Conservation (phyloP, 208 protist genomes). For the Vickermania ingenoplastis region DNA sequence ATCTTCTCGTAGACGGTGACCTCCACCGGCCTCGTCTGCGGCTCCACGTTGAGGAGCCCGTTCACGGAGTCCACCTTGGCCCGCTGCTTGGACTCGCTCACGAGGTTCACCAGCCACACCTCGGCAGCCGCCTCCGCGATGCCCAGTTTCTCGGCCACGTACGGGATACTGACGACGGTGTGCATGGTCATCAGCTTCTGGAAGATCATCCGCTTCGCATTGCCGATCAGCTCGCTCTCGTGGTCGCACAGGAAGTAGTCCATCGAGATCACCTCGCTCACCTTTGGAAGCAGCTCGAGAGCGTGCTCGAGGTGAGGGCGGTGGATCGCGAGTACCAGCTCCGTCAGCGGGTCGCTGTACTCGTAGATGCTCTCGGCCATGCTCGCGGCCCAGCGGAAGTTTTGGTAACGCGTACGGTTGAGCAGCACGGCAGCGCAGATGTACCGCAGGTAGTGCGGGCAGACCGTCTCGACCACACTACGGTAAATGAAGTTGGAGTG, state of each 20-base stretch:
- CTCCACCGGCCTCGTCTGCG: slow-evolving; percentile 64
- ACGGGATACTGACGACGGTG: slow-evolving; percentile 75
- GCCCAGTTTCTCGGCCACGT: slow-evolving; percentile 71
- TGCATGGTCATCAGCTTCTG: slow-evolving; percentile 79
- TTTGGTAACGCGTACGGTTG: slow-evolving; percentile 58
- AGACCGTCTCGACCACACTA: slow-evolving; percentile 77
- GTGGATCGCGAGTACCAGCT: slow-evolving; percentile 62
- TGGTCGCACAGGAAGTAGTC: slow-evolving; percentile 84
- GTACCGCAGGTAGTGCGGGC: slow-evolving; percentile 87
- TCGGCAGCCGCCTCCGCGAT: slow-evolving; percentile 67
- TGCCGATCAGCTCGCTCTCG: slow-evolving; percentile 61
- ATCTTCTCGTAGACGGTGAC: slow-evolving; percentile 66
- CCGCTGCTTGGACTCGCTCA: slow-evolving; percentile 79
- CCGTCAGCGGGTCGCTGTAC: slow-evolving; percentile 84
- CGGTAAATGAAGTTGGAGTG: slow-evolving; percentile 61
- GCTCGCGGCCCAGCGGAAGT: slow-evolving; percentile 51
- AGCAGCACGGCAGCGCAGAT: slow-evolving; percentile 79
- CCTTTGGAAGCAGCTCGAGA: slow-evolving; percentile 62
- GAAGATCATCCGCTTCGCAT: slow-evolving; percentile 79
- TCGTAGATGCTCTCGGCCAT: slow-evolving; percentile 69
- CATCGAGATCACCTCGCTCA: slow-evolving; percentile 32
- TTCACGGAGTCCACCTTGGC: slow-evolving; percentile 88
- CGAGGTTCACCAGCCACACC: slow-evolving; percentile 86
- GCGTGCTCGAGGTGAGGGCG: slow-evolving; percentile 70
- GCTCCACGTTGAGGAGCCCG: slow-evolving; percentile 74